A percentile compares a stretch with the other conserved stretches of the same genome.
These are phyloP conservation scores for Vigna trinervia DNA, from an alignment of 306 rosid genomes.

Conservation along the genomic window DNA sequence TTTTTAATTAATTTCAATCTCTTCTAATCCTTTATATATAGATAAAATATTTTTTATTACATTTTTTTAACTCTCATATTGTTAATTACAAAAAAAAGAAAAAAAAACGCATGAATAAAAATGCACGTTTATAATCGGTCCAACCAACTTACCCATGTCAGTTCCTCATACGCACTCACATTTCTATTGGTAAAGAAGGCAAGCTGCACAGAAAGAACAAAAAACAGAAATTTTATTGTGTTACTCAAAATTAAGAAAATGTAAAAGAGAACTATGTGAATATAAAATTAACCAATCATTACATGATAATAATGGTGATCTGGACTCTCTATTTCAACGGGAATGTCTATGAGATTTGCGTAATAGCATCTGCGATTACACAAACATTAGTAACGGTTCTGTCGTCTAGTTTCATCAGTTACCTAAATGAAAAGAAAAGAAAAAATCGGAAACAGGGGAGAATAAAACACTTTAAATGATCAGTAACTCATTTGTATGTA, in stretches of 20 bases:
- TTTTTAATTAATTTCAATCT: no score
- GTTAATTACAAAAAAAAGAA: no score
- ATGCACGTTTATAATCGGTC: neutral
- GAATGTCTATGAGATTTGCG: conserved; percentile 73
- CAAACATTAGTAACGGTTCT: neutral
- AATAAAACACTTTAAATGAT: neutral
- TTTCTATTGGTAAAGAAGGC: conserved; percentile 74
- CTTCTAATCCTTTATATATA: no score
- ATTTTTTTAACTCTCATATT: no score
- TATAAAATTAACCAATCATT: conserved; percentile 33
- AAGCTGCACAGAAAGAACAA: conserved; percentile 58
- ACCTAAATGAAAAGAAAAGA: no score
- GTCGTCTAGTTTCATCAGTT: neutral
- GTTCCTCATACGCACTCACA: conserved; percentile 72
- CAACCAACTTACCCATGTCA: conserved; percentile 72
- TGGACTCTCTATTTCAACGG: conserved; percentile 88
- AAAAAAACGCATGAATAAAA: neutral
- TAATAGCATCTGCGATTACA: conserved; percentile 62
- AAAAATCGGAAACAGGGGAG: neutral
- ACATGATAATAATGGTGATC: conserved; percentile 90
- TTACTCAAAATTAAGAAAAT: conserved; percentile 7
- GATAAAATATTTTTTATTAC: no score
- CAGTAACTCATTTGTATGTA: no score
- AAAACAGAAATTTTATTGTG: neutral
- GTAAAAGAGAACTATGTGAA: neutral